A percentile compares a stretch with the other conserved stretches of the same genome.
These are phyloP conservation scores for Geosmithia morbida DNA, from an alignment of 2,329 filamentous ascomycete genomes.

Conservation along the genomic window DNA sequence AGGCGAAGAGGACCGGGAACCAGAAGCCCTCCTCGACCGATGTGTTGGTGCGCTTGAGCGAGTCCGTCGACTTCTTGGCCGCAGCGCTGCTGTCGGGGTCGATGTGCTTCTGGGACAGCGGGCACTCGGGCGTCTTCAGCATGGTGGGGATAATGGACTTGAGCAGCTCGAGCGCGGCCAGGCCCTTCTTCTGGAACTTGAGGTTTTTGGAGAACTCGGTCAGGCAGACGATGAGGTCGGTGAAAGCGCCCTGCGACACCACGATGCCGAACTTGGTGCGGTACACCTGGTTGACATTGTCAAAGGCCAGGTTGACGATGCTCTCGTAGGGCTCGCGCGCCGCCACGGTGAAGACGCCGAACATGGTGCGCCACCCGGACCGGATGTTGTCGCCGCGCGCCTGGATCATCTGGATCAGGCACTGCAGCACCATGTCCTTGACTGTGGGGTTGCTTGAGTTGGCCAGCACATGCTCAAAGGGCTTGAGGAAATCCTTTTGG, in stretches of 20 bases:
- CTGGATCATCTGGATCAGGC: conserved; percentile 98
- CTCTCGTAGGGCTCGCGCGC: conserved; percentile 85
- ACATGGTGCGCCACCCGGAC: conserved; percentile 98
- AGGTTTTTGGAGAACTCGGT: conserved; percentile 99
- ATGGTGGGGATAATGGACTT: conserved; percentile 91
- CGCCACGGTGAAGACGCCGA: conserved; percentile 94
- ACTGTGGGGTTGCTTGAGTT: conserved; percentile 86
- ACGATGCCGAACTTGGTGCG: conserved; percentile 91
- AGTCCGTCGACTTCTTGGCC: conserved; percentile 25
- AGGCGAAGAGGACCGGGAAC: conserved; percentile 96
- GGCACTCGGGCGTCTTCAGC: conserved; percentile 91
- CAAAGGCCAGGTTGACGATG: conserved; percentile 92
- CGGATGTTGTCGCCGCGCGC: conserved; percentile 92
- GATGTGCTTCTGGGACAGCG: conserved; percentile 52
- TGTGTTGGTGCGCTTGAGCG: conserved; percentile 47
- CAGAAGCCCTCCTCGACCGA: conserved; percentile 95
- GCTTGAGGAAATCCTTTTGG: conserved; percentile 97
- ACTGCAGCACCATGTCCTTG: conserved; percentile 94
- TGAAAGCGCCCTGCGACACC: conserved; percentile 91
- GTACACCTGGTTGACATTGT: conserved; percentile 93
- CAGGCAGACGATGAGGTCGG: conserved; percentile 87
- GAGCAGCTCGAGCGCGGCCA: conserved; percentile 88
- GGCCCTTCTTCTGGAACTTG: conserved; percentile 94
- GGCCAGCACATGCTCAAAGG: conserved; percentile 92
- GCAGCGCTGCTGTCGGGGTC: conserved; percentile 26